Evolutionary conservation across 169 alveolate genomes (phyloP), one percentile per base, ranked within the genome.

Genomic region (Plasmodium yoelii): DNA sequence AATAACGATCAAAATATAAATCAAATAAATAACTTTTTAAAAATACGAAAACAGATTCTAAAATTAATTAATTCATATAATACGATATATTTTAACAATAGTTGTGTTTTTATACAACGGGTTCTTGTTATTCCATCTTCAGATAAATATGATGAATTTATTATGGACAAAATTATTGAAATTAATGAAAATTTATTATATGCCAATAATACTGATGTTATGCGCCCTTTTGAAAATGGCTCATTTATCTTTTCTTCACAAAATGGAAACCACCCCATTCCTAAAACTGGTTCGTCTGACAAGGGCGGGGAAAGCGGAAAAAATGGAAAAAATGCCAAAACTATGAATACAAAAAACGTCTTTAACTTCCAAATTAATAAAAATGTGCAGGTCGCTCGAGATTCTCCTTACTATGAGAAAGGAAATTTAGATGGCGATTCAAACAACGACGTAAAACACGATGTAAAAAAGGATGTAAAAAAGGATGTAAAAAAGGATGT

Each of bases 91-190:
- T 86, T 86, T 59, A 72, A 34, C 9, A 70, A 86, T 26, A 86
- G 77, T 57, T 86, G 86, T 59, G 91, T 86, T 1, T 86, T 86
- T n/a, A 63, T 86, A 56, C 91, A 86, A 70, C 34, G 91, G 28
- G 91, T 86, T 24, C 65, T 86, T 2, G 57, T 86, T 12, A 70
- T 86, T 63, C 91, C 91, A 3, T 57, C 74, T 0, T 56, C 67
- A 0, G 91, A 86, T 22, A 61, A 26, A 63, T 70, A 86, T 47
- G 87, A 86, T 12, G 87, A 86, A 26, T 13, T 57, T 6, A 86
- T 86, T 22, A 86, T 86, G 91, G 5, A 34, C 1, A 51, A 69
- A 39, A 86, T 86, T 26, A 86, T 69, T 68, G 65, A 70, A 42
- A 86, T 86, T 24, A 86, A 86, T 47, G 91, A 86, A 2, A 86